A percentile compares a stretch with the other conserved stretches of the same genome.
phyloP scores from a whole-genome alignment of 805 yeast genomes.

The Priceomyces carsonii region DNA sequence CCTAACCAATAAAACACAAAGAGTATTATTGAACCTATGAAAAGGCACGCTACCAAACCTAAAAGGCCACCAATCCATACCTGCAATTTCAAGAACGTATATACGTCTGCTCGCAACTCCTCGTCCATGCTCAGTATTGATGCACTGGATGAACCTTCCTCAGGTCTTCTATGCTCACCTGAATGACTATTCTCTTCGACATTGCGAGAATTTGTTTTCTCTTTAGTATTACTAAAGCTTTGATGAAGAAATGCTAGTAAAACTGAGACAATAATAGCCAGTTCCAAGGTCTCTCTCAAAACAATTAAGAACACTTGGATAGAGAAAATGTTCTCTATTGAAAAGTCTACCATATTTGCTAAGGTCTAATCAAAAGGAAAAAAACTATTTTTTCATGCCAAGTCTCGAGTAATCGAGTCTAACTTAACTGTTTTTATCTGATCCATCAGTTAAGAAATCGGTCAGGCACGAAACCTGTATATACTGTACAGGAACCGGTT shows the following conservation, averaged over 20 bases:
- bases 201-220: neutral
- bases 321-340: slow-evolving; percentile 43
- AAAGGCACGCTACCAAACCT: slow-evolving; percentile 39
- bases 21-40: slow-evolving; percentile 41
- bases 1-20: slow-evolving; percentile 42
- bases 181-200: too few relatives aligned
- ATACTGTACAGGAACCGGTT: slow-evolving; percentile 1
- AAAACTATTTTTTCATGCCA: too few relatives aligned
- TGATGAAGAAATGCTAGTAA: slow-evolving; percentile 70
- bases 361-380: neutral
- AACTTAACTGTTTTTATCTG: slow-evolving; percentile 12
- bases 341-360: neutral
- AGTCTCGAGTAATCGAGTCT: too few relatives aligned
- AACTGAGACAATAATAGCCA: slow-evolving; percentile 74
- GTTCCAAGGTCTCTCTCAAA: slow-evolving; percentile 71
- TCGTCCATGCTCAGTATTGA: slow-evolving; percentile 1
- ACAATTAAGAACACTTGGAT: slow-evolving; percentile 75
- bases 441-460: slow-evolving; percentile 8
- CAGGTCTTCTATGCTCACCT: neutral
- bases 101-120: slow-evolving; percentile 3
- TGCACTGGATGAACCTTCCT: neutral
- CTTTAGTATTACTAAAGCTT: slow-evolving; percentile 34
- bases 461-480: neutral
- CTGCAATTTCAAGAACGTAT: slow-evolving; percentile 32
- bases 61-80: slow-evolving; percentile 46